Evolutionary conservation across 1,139 yeast genomes (phyloP).

Genomic region (Hyphopichia pseudoburtonii): DNA sequence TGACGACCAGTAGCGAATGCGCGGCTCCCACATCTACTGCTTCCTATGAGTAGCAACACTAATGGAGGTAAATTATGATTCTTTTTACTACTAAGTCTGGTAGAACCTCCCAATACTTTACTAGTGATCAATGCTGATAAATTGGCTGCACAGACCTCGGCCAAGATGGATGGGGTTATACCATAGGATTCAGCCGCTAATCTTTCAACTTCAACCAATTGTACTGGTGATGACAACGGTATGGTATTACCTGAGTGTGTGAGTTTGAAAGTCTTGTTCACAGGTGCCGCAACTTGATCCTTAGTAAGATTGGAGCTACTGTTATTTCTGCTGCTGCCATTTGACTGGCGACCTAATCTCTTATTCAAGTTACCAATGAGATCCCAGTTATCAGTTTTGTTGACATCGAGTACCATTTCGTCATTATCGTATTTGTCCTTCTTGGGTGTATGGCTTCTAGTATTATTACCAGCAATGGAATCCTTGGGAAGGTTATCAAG

Average conservation of each 20-base stretch:
- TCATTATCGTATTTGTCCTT: slow-evolving; percentile 59
- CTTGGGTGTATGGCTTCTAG: too few relatives aligned
- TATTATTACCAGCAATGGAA: too few relatives aligned
- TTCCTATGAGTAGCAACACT: slow-evolving; percentile 69
- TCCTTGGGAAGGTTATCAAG: slow-evolving; percentile 23
- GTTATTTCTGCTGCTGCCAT: slow-evolving; percentile 8
- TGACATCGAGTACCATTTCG: slow-evolving; percentile 68
- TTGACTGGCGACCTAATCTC: slow-evolving; percentile 1
- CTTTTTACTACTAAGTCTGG: slow-evolving; percentile 51
- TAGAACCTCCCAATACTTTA: slow-evolving; percentile 65
- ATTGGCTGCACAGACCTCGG: slow-evolving; percentile 76
- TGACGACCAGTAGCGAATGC: slow-evolving; percentile 83
- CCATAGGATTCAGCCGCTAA: slow-evolving; percentile 55
- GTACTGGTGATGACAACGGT: slow-evolving; percentile 78
- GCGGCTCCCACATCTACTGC: slow-evolving; percentile 70
- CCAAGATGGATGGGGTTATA: slow-evolving; percentile 44
- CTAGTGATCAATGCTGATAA: slow-evolving; percentile 56
- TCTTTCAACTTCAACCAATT: slow-evolving; percentile 76
- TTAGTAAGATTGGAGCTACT: slow-evolving; percentile 6
- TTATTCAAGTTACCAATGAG: slow-evolving; percentile 24
- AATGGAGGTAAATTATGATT: slow-evolving; percentile 82
- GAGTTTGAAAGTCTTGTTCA: slow-evolving; percentile 17
- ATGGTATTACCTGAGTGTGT: slow-evolving; percentile 20
- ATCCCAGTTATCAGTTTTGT: slow-evolving; percentile 60
- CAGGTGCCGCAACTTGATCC: slow-evolving; percentile 5